Conservation (phyloP, 164 flowering plant genomes). For the Tetrastigma voinierianum region DNA sequence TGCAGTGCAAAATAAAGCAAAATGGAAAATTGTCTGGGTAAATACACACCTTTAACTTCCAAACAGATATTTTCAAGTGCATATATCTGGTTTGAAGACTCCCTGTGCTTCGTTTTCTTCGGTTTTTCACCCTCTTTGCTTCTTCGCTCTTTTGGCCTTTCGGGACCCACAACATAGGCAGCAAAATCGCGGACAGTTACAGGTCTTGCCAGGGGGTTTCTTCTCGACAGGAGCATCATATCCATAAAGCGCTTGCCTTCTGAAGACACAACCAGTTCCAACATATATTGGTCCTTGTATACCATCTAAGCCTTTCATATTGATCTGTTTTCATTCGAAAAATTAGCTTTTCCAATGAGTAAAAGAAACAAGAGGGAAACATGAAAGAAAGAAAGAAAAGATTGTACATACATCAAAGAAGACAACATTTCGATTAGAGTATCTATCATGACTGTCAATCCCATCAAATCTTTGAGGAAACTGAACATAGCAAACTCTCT, state of each 20-base stretch:
- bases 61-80: slow-evolving; percentile 56
- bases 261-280: slow-evolving; percentile 66
- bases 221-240: slow-evolving; percentile 50
- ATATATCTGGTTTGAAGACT: slow-evolving; percentile 49
- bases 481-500: slow-evolving; percentile 51
- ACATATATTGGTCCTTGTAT: slow-evolving; percentile 63
- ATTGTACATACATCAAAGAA: slow-evolving; percentile 50
- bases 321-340: slow-evolving; percentile 34
- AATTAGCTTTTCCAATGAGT: not conserved
- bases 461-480: slow-evolving; percentile 68
- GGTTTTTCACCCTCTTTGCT: slow-evolving; percentile 27
- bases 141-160: slow-evolving; percentile 32
- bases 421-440: slow-evolving; percentile 56
- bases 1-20: not conserved
- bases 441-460: slow-evolving; percentile 52
- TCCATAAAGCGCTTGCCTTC: slow-evolving; percentile 60
- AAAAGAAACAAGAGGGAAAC: not conserved
- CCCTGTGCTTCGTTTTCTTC: slow-evolving; percentile 43
- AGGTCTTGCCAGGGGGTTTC: slow-evolving; percentile 27
- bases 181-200: slow-evolving; percentile 32
- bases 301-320: slow-evolving; percentile 65
- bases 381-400: not conserved
- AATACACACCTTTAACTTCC: slow-evolving; percentile 42
- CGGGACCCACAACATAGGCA: slow-evolving; percentile 41
- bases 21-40: not conserved